Evolutionary conservation across 139 green algal species (phyloP).

Genomic region (Zygnema circumcarinatum): DNA sequence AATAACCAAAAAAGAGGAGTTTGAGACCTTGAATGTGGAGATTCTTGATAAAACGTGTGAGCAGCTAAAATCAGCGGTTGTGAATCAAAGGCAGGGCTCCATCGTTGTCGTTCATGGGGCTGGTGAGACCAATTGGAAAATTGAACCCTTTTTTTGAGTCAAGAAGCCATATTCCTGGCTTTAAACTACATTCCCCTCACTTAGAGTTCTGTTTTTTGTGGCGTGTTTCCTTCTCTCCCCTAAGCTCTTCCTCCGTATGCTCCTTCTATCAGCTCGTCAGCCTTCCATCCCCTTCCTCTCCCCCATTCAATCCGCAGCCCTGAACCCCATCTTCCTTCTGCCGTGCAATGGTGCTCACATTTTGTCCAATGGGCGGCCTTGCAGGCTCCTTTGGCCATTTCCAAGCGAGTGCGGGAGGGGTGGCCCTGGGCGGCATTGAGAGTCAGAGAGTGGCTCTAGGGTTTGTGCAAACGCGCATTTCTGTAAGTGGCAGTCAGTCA

Average conservation of each 20-base stretch:
- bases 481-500: neutral
- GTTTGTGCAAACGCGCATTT: conserved; percentile 31
- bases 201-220: neutral
- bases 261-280: no score
- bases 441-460: neutral
- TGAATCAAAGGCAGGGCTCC: neutral
- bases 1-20: conserved; percentile 9
- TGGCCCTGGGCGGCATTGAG: conserved; percentile 8
- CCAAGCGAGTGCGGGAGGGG: neutral
- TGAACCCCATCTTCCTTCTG: no score
- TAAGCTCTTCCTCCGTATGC: no score
- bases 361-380: neutral
- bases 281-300: no score
- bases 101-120: conserved; percentile 2
- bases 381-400: conserved; percentile 49
- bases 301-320: no score
- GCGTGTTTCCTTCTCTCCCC: neutral
- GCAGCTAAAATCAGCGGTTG: neutral
- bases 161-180: neutral
- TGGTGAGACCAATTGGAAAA: neutral
- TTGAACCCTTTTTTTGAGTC: neutral
- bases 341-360: no score
- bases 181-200: neutral
- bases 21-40: conserved; percentile 18
- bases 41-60: neutral